A percentile compares a stretch with the other conserved stretches of the same genome.
Conservation (phyloP, 768 basidiomycete genomes). For the Tephrocybe rancida region DNA sequence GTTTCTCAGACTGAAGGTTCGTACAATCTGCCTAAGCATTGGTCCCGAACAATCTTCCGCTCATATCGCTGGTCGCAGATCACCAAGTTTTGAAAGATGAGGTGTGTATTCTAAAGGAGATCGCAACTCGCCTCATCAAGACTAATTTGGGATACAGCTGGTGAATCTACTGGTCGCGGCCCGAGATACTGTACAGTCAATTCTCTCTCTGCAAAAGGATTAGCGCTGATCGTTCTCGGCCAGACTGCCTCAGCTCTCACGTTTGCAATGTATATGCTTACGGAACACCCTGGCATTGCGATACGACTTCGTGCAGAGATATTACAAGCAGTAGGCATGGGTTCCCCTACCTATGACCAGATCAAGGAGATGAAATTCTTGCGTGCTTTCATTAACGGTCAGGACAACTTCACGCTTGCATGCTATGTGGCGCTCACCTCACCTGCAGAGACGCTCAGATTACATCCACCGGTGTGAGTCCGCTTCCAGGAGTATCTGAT, state of each 20-base stretch:
- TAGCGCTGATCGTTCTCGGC: neutral
- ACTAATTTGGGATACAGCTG: constrained; percentile 11
- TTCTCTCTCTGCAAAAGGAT: neutral
- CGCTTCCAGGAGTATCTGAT: neutral
- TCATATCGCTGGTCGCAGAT: constrained; percentile 7
- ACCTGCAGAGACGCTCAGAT: constrained; percentile 48
- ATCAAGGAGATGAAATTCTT: constrained; percentile 62
- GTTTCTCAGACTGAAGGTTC: constrained; percentile 56
- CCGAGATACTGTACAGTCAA: constrained; percentile 39
- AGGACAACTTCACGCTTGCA: constrained; percentile 2
- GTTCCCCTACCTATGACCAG: constrained; percentile 54
- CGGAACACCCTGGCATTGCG: constrained; percentile 50
- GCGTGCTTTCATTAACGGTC: constrained; percentile 58
- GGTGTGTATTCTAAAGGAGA: constrained; percentile 3
- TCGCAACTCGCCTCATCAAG: neutral
- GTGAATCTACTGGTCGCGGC: constrained; percentile 47
- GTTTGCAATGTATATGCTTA: constrained; percentile 55
- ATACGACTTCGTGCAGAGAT: constrained; percentile 53
- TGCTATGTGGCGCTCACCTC: neutral
- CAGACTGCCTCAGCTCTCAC: constrained; percentile 55
- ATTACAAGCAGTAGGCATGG: constrained; percentile 42
- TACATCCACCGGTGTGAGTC: constrained; percentile 54
- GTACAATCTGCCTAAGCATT: neutral
- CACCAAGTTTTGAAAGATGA: constrained; percentile 23
- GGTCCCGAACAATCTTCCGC: neutral